Evolutionary conservation across 805 yeast genomes (phyloP).

Genomic region (Starmerella potacharoeniae): DNA sequence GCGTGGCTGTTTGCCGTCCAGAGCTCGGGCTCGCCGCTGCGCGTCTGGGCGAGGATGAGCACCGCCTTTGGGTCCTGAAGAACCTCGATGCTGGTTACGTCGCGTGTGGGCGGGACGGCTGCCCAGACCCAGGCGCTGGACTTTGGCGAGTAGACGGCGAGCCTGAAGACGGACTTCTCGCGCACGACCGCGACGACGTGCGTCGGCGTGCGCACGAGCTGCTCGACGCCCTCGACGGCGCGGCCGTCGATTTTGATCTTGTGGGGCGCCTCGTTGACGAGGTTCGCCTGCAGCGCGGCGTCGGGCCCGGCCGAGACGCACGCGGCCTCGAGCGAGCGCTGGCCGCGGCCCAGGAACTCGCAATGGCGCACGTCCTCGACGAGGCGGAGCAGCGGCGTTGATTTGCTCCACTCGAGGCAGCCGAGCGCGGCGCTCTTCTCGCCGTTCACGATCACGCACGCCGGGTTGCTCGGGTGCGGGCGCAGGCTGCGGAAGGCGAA

Average conservation of each 20-base stretch:
- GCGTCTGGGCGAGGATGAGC: not conserved
- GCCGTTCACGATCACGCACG: not conserved
- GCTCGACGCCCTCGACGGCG: not conserved
- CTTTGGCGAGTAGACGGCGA: not conserved
- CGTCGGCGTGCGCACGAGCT: slow-evolving; percentile 3
- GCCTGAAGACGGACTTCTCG: not conserved
- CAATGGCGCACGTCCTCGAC: not conserved
- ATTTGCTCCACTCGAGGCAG: not conserved
- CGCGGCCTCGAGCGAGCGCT: not conserved
- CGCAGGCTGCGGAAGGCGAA: not conserved
- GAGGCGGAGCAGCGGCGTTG: not conserved
- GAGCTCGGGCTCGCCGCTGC: not conserved
- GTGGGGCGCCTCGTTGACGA: not conserved
- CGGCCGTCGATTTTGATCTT: not conserved
- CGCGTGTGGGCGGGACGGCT: not conserved
- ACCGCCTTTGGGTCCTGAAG: not conserved
- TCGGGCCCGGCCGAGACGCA: not conserved
- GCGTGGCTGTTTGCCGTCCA: not conserved
- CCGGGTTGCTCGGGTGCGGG: not conserved
- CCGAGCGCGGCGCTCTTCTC: not conserved
- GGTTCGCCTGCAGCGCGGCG: not conserved
- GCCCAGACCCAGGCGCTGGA: not conserved
- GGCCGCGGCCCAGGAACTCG: not conserved
- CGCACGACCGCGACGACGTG: not conserved
- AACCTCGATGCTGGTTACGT: not conserved